These are phyloP conservation scores for Colletotrichum musicola DNA, from an alignment of 2,329 filamentous ascomycete species.

Conservation along the genomic window DNA sequence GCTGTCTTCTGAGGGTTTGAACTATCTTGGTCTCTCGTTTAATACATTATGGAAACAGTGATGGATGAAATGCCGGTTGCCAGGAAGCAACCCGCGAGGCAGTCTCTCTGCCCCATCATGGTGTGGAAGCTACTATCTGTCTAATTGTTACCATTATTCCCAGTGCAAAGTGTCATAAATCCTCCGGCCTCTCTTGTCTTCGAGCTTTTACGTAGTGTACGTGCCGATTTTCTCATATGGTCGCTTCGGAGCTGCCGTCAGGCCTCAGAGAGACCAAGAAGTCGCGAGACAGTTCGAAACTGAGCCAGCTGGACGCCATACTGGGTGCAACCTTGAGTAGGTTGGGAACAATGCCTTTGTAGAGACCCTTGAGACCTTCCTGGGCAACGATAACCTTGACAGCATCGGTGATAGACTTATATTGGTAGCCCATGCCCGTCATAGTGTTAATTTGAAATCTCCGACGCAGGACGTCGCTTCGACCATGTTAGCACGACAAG, in stretches of 20 bases:
- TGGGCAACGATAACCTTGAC: constrained; percentile 83
- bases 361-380: constrained; percentile 87
- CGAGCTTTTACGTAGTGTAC: neutral
- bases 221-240: constrained; percentile 24
- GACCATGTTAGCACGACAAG: constrained; percentile 42
- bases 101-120: constrained; percentile 30
- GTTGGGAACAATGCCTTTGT: constrained; percentile 97
- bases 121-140: constrained; percentile 22
- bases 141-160: constrained; percentile 26
- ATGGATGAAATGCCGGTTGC: constrained; percentile 20
- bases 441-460: constrained; percentile 99
- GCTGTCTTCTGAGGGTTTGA: constrained; percentile 14
- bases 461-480: constrained; percentile 88
- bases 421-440: constrained; percentile 97
- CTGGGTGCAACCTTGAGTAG: constrained; percentile 96
- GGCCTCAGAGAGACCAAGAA: constrained; percentile 76
- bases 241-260: constrained; percentile 48
- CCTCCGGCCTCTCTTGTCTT: neutral
- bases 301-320: constrained; percentile 99
- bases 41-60: constrained; percentile 39
- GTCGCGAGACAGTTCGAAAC: constrained; percentile 94
- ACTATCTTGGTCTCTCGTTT: constrained; percentile 30
- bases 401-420: constrained; percentile 88
- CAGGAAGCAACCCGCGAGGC: constrained; percentile 10
- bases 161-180: constrained; percentile 4